These are phyloP conservation scores for Candida easanensis DNA, from an alignment of 805 yeast genomes.

Conservation along the genomic window DNA sequence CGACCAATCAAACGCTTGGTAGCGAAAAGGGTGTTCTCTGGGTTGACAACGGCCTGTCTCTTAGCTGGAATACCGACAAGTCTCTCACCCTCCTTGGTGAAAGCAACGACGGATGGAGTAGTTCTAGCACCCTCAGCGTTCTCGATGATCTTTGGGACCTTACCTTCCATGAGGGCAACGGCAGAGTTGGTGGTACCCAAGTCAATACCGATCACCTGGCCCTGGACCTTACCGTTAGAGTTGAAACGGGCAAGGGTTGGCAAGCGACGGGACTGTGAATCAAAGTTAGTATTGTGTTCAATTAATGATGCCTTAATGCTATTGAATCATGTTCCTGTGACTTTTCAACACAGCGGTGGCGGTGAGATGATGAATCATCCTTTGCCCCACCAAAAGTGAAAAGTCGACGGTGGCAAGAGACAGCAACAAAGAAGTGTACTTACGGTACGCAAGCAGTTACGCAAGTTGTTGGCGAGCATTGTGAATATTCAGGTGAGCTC, in stretches of 20 bases:
- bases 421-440: slow-evolving; percentile 9
- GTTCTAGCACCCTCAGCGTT: slow-evolving; percentile 80
- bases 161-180: slow-evolving; percentile 52
- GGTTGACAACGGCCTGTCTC: slow-evolving; percentile 76
- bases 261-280: slow-evolving; percentile 22
- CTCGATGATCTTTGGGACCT: slow-evolving; percentile 66
- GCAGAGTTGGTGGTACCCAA: slow-evolving; percentile 88
- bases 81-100: slow-evolving; percentile 48
- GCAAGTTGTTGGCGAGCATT: slow-evolving; percentile 28
- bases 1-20: slow-evolving; percentile 83
- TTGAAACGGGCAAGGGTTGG: slow-evolving; percentile 41
- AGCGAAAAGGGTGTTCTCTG: slow-evolving; percentile 76
- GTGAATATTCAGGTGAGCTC: slow-evolving; percentile 7
- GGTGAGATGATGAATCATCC: background rate
- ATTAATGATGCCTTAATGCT: no score
- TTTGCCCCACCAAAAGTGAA: background rate
- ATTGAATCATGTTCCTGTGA: no score
- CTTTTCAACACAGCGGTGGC: background rate
- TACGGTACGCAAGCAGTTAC: slow-evolving; percentile 27
- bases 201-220: slow-evolving; percentile 72
- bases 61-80: slow-evolving; percentile 73
- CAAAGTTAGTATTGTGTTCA: slow-evolving; percentile 16
- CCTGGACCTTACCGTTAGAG: slow-evolving; percentile 46
- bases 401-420: background rate
- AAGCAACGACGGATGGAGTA: slow-evolving; percentile 56